Conservation (phyloP, 1,139 yeast genomes). For the Nadsonia commutata region DNA sequence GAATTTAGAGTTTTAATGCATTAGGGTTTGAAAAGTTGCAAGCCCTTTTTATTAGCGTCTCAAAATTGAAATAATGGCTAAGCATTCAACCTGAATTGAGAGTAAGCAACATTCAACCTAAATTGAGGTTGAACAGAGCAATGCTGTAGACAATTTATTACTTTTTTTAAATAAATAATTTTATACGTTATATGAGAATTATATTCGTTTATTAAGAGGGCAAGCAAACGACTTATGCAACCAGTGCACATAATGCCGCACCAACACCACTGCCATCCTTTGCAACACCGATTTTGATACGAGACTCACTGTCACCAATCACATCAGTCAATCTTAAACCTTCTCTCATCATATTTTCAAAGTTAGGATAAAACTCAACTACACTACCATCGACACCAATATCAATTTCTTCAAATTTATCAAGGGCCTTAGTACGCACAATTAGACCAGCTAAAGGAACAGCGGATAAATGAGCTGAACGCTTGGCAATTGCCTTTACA, state of each 20-base stretch:
- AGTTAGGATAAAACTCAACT: constrained; percentile 83
- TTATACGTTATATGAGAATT: too few relatives aligned
- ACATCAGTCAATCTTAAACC: constrained; percentile 50
- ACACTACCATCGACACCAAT: constrained; percentile 93
- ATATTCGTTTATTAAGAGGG: too few relatives aligned
- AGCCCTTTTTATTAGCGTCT: too few relatives aligned
- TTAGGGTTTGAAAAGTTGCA: too few relatives aligned
- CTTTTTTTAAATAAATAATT: too few relatives aligned
- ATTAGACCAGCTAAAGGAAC: constrained; percentile 77
- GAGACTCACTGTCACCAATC: constrained; percentile 43
- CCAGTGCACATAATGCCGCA: constrained; percentile 77
- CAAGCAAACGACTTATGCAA: too few relatives aligned
- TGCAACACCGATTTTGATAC: constrained; percentile 62
- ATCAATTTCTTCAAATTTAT: constrained; percentile 48
- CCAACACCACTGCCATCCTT: constrained; percentile 96
- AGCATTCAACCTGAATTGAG: too few relatives aligned
- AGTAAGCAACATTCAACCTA: too few relatives aligned
- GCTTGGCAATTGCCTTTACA: constrained; percentile 62
- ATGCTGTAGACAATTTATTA: too few relatives aligned
- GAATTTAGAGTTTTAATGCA: too few relatives aligned
- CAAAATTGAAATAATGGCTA: too few relatives aligned
- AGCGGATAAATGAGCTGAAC: constrained; percentile 80
- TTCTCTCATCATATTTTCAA: constrained; percentile 58
- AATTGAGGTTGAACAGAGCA: too few relatives aligned
- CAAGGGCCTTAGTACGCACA: constrained; percentile 40